Base-by-base conservation (phyloP, 306 rosid genomes). In the Begonia loranthoides region DNA sequence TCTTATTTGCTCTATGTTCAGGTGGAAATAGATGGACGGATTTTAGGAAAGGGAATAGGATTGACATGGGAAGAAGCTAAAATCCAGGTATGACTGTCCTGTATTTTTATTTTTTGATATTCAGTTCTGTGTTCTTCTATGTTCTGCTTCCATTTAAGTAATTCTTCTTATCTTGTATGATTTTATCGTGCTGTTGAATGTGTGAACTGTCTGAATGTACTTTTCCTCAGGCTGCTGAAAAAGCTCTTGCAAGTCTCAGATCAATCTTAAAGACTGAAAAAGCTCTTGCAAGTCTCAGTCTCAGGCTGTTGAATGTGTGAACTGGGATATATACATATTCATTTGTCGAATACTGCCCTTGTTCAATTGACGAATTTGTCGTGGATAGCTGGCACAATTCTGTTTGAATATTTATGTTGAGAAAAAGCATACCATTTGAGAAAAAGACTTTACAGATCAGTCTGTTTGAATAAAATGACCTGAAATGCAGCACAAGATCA, bases 1-100 rank as follows among this genome's bases (percentile, higher is more conserved):
- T 28, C 15, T 22, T 52, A 57, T 49, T 24, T 39, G 44, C 48
- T 58, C 56, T 41, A 39, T 15, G 9, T 45, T 12, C 15, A 87
- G 96, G 96, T 83, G 4, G 96, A 87, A 75, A 68, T 87, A 71
- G 96, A 80, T 36, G 96, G 96, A 36, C 87, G 75, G 60, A 68
- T 87, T 43, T 56, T 76, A 50, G 96, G 94, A 54, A 83, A 72
- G 63, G 96, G 96, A 62, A 73, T 64, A 10, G 96, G 96, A 54
- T 65, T 83, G 55, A 83, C 94, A 34, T 83, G 90, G 94, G 96
- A 87, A 66, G 96, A 83, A 63, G 94, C 96, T 55, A 87, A 65
- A 61, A 66, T 71, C 84, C 90, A 80, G 90, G 96, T 80, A 54
- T 62, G 15, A 28, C 46, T 45, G 15, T 34, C 57, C 46, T 15